Base-by-base conservation (phyloP, 805 yeast species). In the Saccharomycopsis olivae region DNA sequence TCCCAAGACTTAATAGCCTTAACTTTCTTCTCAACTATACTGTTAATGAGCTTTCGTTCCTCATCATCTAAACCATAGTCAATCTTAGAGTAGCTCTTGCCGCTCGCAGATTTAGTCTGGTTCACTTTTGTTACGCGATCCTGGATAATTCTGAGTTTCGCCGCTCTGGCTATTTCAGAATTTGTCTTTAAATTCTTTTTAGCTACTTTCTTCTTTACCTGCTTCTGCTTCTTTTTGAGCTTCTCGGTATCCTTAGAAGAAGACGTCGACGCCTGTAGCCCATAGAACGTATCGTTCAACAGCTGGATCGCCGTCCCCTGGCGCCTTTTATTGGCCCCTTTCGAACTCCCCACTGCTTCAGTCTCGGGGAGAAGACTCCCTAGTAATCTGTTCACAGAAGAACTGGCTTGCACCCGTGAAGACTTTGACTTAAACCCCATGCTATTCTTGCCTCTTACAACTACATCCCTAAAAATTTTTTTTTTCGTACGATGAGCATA, bases 1-100 rank as follows among this genome's bases (percentile, higher is more conserved):
- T 61, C 66, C 69, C 72, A 68, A 14, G 68, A 62, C 42, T 59
- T 59, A 10, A 69, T 43, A 20, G 52, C 55, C 6, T 54, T 49
- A 3, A 66, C 53, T 44, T 71, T 69, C 35, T 51, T 58, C 17
- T 57, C 58, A 1, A 64, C 52, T 3, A 63, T 44, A 36, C 49
- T 52, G 39, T 62, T 60, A 29, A 66, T 39, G 39, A 59, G 58
- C 19, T 48, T 50, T 35, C 56, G 49, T 47, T 66, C 71, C 4
- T 52, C 55, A 4, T 46, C 42, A 1, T 64, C 57, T 30, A 66
- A 49, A 3, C 48, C 55, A 4, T 54, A 56, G 1, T 57, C 47
- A 5, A 25, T 21, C 25, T 25, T 38, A 14, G 16, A 29, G 15
- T 31, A 25, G 19, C 14, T 27, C 15, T 25, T 23, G 13, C 10